A percentile compares a stretch with the other conserved stretches of the same genome.
Conservation (phyloP, 192 early-diverging fungal genomes). For the Rhizophagus prolifer region DNA sequence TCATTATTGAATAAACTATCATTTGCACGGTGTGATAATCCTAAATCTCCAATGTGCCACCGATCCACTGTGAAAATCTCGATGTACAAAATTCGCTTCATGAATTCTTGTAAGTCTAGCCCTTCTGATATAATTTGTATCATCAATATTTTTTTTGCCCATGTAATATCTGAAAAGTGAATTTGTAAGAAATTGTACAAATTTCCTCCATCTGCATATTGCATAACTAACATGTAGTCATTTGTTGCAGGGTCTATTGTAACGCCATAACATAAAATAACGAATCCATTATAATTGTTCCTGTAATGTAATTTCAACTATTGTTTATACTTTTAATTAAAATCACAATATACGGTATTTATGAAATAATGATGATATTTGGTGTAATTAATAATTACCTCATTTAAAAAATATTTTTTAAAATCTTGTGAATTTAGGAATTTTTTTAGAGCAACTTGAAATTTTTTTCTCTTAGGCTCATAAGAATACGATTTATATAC, state of each 20-base stretch:
- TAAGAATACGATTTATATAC: too few species aligned
- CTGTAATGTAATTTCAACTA: background rate
- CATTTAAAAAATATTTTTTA: background rate
- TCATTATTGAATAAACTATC: background rate
- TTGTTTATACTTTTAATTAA: background rate
- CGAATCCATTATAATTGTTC: background rate
- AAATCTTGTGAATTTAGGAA: background rate
- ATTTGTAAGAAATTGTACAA: background rate
- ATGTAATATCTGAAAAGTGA: background rate
- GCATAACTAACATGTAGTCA: conserved; percentile 10
- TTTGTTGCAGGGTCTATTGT: background rate
- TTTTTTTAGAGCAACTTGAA: background rate
- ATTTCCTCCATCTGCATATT: conserved; percentile 11
- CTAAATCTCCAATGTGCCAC: background rate
- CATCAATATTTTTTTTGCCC: background rate
- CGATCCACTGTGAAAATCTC: conserved; percentile 10
- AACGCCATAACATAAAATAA: background rate
- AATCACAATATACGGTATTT: too few species aligned
- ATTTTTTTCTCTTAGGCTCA: background rate
- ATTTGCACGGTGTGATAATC: background rate
- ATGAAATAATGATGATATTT: too few species aligned
- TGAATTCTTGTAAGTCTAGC: background rate
- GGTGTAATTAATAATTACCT: background rate
- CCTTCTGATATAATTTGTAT: background rate
- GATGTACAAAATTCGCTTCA: background rate